These are phyloP conservation scores for Otatea glauca DNA, from an alignment of 176 grass and related monocot genomes.

Conservation along the genomic window DNA sequence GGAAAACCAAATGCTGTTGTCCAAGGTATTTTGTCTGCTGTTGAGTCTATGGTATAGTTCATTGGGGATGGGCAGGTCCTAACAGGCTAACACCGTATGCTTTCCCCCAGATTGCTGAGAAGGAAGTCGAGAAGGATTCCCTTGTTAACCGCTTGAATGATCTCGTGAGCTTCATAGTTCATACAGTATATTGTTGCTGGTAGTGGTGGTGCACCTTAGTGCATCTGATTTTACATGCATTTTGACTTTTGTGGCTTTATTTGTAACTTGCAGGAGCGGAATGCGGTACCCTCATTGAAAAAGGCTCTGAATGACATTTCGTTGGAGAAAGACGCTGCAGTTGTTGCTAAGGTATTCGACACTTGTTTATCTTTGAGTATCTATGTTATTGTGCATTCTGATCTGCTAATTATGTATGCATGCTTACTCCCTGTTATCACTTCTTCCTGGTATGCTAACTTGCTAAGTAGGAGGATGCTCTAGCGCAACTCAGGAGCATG, in stretches of 20 bases:
- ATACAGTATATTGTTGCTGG: slow-evolving; percentile 21
- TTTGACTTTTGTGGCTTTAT: slow-evolving; percentile 14
- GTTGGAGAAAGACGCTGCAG: slow-evolving; percentile 90
- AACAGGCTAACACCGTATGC: background rate
- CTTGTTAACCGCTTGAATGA: slow-evolving; percentile 69
- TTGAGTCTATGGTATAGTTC: background rate
- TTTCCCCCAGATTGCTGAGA: slow-evolving; percentile 66
- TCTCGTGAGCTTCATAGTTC: slow-evolving; percentile 54
- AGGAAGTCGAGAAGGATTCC: slow-evolving; percentile 78
- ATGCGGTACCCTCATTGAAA: slow-evolving; percentile 61
- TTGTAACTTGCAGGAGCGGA: slow-evolving; percentile 61
- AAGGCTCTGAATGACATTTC: slow-evolving; percentile 74
- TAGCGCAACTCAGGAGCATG: slow-evolving; percentile 76
- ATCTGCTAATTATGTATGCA: slow-evolving; percentile 15
- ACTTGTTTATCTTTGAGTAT: slow-evolving; percentile 22
- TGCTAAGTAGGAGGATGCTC: slow-evolving; percentile 82
- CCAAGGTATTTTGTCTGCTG: slow-evolving; percentile 55
- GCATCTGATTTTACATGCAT: slow-evolving; percentile 5
- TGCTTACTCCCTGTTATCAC: background rate
- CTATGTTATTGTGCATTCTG: slow-evolving; percentile 33
- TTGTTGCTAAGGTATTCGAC: slow-evolving; percentile 72
- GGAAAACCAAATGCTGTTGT: slow-evolving; percentile 68
- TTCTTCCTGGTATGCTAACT: slow-evolving; percentile 30
- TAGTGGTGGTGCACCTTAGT: slow-evolving; percentile 12
- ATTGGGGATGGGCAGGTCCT: slow-evolving; percentile 13